Percentiles rank a stretch among this genome's conserved stretches.
Evolutionary conservation across 768 basidiomycete genomes (phyloP).

Genomic region (Leccinum subgranulosum): DNA sequence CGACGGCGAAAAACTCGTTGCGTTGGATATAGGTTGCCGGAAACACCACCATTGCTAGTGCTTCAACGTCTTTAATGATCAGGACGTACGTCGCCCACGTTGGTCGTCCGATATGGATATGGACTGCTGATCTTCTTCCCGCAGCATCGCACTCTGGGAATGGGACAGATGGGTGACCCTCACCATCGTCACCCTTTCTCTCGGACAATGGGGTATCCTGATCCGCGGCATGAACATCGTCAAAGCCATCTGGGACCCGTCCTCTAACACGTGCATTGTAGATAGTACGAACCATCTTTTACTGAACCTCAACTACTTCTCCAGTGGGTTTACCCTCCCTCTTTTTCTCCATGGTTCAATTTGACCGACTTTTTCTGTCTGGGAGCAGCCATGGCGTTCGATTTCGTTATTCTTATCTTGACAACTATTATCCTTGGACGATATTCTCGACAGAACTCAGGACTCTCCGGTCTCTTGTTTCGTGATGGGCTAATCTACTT

Average conservation of each 20-base stretch:
- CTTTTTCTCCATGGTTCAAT: not conserved
- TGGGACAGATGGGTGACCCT: constrained; percentile 48
- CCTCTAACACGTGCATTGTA: constrained; percentile 45
- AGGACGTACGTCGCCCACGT: constrained; percentile 45
- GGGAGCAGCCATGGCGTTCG: constrained; percentile 62
- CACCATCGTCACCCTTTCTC: constrained; percentile 50
- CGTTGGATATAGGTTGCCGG: constrained; percentile 20
- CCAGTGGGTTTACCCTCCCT: constrained; percentile 45
- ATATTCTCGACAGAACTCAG: constrained; percentile 44
- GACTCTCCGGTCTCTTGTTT: constrained; percentile 67
- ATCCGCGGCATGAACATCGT: constrained; percentile 70
- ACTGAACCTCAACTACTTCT: constrained; percentile 66
- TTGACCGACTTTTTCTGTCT: not conserved
- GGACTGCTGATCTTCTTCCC: constrained; percentile 19
- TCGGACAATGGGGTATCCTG: constrained; percentile 64
- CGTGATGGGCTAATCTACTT: constrained; percentile 74
- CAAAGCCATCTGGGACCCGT: constrained; percentile 48
- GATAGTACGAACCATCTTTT: constrained; percentile 50
- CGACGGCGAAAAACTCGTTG: not conserved
- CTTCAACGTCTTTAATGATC: constrained; percentile 60
- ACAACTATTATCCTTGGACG: constrained; percentile 52
- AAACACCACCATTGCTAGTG: constrained; percentile 27
- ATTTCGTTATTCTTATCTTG: constrained; percentile 55
- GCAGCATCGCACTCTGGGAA: constrained; percentile 70
- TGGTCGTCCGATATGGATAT: constrained; percentile 15